Evolutionary conservation across 2,329 filamentous ascomycete genomes (phyloP).

Genomic region (Ceratocystis albifundus): DNA sequence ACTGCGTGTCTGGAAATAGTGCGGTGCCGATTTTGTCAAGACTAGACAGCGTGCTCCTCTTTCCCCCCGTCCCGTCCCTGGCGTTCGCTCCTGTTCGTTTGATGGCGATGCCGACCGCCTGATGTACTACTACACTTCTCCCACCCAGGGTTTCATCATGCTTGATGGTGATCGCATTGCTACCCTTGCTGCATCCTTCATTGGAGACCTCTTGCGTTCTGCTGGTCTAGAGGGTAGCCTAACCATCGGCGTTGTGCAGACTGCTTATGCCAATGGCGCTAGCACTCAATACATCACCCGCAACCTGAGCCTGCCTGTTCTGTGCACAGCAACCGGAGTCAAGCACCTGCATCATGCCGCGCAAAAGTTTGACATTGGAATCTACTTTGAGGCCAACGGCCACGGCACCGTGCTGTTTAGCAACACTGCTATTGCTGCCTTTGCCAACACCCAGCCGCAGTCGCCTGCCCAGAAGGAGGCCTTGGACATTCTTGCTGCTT

Average conservation of each 20-base stretch:
- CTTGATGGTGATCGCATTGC: conserved; percentile 95
- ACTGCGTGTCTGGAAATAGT: conserved; percentile 38
- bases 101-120: conserved; percentile 93
- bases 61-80: conserved; percentile 61
- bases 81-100: conserved; percentile 75
- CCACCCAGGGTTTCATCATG: conserved; percentile 74
- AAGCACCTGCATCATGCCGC: conserved; percentile 98
- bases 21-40: conserved; percentile 94
- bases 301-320: conserved; percentile 74
- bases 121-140: conserved; percentile 86
- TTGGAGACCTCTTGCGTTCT: conserved; percentile 72
- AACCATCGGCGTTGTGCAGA: conserved; percentile 90
- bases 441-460: conserved; percentile 69
- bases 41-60: conserved; percentile 87
- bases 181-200: conserved; percentile 84
- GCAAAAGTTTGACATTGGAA: conserved; percentile 83
- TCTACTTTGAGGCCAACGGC: conserved; percentile 98
- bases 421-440: conserved; percentile 64
- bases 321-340: conserved; percentile 89
- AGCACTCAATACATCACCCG: conserved; percentile 87
- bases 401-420: conserved; percentile 96
- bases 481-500: conserved; percentile 68
- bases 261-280: conserved; percentile 92
- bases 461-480: conserved; percentile 86
- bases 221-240: conserved; percentile 69